These are phyloP conservation scores for Moricandia moricandioides DNA, from an alignment of 345 rosid species.

Conservation along the genomic window DNA sequence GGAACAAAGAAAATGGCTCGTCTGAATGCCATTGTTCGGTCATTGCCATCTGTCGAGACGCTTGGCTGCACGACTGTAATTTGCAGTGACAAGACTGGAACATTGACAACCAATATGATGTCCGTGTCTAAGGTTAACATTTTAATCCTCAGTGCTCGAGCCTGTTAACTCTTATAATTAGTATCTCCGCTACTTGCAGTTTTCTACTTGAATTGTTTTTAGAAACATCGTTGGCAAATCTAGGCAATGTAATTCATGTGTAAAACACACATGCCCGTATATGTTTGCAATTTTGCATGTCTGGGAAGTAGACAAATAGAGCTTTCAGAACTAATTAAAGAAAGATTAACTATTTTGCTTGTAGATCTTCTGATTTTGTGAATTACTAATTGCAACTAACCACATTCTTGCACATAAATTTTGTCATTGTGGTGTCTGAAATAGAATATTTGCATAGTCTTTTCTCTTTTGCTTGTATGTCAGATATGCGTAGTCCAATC, in stretches of 20 bases:
- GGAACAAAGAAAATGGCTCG: slow-evolving; percentile 99
- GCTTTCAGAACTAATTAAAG: not conserved
- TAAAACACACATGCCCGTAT: not conserved
- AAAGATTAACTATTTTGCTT: not conserved
- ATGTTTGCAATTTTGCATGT: not conserved
- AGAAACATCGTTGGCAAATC: slow-evolving; percentile 9
- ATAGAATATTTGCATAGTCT: not conserved
- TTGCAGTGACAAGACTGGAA: slow-evolving; percentile 98
- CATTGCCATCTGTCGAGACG: slow-evolving; percentile 98
- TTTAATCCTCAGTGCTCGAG: slow-evolving; percentile 12
- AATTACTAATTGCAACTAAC: not conserved
- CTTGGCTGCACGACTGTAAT: slow-evolving; percentile 98
- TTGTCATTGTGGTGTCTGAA: slow-evolving; percentile 12
- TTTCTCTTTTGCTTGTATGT: slow-evolving; percentile 28
- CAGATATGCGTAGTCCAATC: slow-evolving; percentile 90
- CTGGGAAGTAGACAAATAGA: slow-evolving; percentile 1
- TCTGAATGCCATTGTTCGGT: slow-evolving; percentile 93
- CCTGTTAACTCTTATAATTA: slow-evolving; percentile 7
- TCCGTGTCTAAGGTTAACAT: slow-evolving; percentile 85
- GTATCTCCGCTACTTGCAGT: slow-evolving; percentile 9
- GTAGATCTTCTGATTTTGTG: slow-evolving; percentile 4
- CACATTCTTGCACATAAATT: not conserved
- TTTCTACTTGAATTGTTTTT: not conserved
- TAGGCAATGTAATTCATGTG: not conserved
- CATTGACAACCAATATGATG: slow-evolving; percentile 98